Conservation (phyloP, 768 basidiomycete species). For the Lactarius sanguifluus region DNA sequence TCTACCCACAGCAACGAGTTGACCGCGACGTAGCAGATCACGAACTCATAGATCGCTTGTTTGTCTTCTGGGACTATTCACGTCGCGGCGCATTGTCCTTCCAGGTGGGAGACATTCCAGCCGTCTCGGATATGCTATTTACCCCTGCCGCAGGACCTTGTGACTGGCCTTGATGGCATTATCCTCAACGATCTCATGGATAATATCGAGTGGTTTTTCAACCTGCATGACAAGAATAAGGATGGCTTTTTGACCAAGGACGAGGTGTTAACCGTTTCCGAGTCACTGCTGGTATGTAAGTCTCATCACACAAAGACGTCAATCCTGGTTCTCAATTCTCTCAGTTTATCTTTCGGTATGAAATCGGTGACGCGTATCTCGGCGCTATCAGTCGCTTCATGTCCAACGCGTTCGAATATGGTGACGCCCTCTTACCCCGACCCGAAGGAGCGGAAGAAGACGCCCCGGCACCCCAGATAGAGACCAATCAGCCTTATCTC, state of each 20-base stretch:
- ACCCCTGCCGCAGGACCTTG: conserved; percentile 65
- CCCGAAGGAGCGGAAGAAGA: conserved; percentile 41
- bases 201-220: conserved; percentile 99
- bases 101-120: conserved; percentile 55
- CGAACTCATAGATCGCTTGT: conserved; percentile 90
- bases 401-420: conserved; percentile 98
- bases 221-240: conserved; percentile 92
- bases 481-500: conserved; percentile 86
- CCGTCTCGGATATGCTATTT: background rate
- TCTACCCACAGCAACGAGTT: conserved; percentile 64
- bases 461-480: conserved; percentile 48
- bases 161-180: conserved; percentile 84
- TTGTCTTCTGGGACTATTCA: conserved; percentile 91
- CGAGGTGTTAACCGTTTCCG: conserved; percentile 92
- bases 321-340: background rate
- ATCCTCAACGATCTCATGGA: conserved; percentile 98
- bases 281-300: conserved; percentile 78
- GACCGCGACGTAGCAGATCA: conserved; percentile 94
- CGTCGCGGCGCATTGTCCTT: conserved; percentile 83
- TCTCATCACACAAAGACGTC: conserved; percentile 5
- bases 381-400: conserved; percentile 96
- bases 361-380: conserved; percentile 93
- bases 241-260: conserved; percentile 96
- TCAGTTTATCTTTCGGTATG: conserved; percentile 97
- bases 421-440: conserved; percentile 81